Conservation (phyloP, 192 early-diverging fungal genomes). For the Coemansia reversa region DNA sequence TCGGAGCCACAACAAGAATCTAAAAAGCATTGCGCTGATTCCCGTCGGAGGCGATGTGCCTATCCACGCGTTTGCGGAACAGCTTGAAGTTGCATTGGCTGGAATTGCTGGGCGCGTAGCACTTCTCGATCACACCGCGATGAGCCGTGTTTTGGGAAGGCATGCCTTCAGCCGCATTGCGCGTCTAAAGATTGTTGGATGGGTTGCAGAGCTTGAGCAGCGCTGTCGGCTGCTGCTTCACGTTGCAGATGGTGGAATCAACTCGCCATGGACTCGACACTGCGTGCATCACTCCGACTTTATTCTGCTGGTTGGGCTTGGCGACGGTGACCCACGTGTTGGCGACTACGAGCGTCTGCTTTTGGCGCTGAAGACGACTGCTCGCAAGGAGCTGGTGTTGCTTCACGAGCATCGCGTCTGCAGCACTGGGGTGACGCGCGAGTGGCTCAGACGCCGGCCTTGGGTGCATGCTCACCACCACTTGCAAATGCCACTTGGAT, state of each 20-base stretch:
- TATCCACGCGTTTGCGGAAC: constrained; percentile 82
- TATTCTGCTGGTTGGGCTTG: constrained; percentile 89
- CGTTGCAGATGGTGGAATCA: constrained; percentile 90
- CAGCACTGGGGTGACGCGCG: constrained; percentile 77
- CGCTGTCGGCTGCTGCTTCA: constrained; percentile 84
- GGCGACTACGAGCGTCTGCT: constrained; percentile 92
- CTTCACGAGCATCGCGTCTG: constrained; percentile 79
- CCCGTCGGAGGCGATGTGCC: constrained; percentile 83
- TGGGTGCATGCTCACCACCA: constrained; percentile 99
- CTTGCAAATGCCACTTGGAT: constrained; percentile 70
- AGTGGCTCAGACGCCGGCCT: constrained; percentile 87
- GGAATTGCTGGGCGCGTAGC: constrained; percentile 69
- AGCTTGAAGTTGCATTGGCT: constrained; percentile 70
- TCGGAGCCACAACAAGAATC: constrained; percentile 85
- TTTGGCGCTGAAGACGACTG: constrained; percentile 94
- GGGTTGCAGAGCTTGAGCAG: constrained; percentile 95
- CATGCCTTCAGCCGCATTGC: constrained; percentile 92
- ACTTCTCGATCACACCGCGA: constrained; percentile 77
- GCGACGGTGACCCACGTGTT: constrained; percentile 82
- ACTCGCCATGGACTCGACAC: constrained; percentile 90
- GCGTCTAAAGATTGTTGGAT: constrained; percentile 85
- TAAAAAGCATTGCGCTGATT: constrained; percentile 92
- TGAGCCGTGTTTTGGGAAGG: constrained; percentile 79
- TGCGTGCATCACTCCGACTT: constrained; percentile 97
- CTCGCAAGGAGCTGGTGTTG: constrained; percentile 94